Evolutionary conservation across 441 rosid genomes (phyloP).

Genomic region (Viola pubescens): DNA sequence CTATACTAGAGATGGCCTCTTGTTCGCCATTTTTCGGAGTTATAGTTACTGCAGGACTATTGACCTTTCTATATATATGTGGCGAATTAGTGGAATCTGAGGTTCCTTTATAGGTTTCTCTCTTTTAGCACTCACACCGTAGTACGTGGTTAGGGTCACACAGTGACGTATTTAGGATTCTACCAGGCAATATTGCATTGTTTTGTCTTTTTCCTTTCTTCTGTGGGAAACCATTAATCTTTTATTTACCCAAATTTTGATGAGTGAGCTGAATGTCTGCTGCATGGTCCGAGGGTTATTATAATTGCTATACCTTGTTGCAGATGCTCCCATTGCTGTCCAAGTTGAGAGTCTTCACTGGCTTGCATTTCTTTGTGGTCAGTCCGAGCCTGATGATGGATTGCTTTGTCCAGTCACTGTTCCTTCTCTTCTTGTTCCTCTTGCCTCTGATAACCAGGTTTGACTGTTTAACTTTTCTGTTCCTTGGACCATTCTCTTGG

Average conservation of each 20-base stretch:
- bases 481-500: background rate
- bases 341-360: slow-evolving; percentile 81
- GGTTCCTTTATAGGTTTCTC: too few relatives aligned
- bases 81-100: too few relatives aligned
- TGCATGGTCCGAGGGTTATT: slow-evolving; percentile 3
- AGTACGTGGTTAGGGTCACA: too few relatives aligned
- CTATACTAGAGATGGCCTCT: too few relatives aligned
- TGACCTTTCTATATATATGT: too few relatives aligned
- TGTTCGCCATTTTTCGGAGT: too few relatives aligned
- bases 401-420: slow-evolving; percentile 51
- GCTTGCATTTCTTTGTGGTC: slow-evolving; percentile 56
- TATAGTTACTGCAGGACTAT: too few relatives aligned
- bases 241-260: background rate
- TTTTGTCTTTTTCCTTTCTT: background rate
- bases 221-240: background rate
- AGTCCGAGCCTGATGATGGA: slow-evolving; percentile 39
- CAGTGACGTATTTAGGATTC: too few relatives aligned
- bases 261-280: background rate
- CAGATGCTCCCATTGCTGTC: slow-evolving; percentile 57
- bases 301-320: slow-evolving; percentile 23
- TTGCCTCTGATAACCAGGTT: slow-evolving; percentile 72
- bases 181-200: background rate
- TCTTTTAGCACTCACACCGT: too few relatives aligned
- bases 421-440: slow-evolving; percentile 78
- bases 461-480: slow-evolving; percentile 7